Conservation (phyloP, 83 land plant species). For the Picea engelmannii region DNA sequence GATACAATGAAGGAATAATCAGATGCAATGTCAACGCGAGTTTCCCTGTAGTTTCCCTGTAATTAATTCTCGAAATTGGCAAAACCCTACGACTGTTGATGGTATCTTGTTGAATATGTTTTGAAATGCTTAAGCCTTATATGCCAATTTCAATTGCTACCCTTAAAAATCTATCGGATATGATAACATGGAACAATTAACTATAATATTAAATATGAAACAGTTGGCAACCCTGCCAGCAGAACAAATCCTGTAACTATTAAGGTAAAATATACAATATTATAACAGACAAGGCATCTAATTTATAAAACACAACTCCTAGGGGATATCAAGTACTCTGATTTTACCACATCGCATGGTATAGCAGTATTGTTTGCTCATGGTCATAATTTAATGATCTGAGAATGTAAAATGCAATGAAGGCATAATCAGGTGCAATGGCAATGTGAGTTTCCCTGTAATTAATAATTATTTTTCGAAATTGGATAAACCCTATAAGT, state of each 20-base stretch:
- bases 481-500: no score
- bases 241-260: conserved; percentile 6
- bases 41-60: no score
- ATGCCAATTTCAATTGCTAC: no score
- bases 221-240: background rate
- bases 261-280: background rate
- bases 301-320: background rate
- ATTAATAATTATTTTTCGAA: no score
- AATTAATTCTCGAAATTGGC: no score
- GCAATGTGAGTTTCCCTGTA: no score
- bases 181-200: no score
- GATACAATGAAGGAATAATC: background rate
- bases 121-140: no score
- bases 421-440: background rate
- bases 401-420: background rate
- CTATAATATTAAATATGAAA: background rate
- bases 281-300: conserved; percentile 6
- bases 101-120: no score
- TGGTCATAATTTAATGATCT: background rate
- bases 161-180: no score
- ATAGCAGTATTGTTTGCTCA: background rate
- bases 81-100: no score
- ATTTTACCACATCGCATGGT: background rate
- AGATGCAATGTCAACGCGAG: no score
- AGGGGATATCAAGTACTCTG: background rate